Percentiles rank a stretch among this genome's conserved stretches.
These are phyloP conservation scores for Tuber umbilicatum DNA, from an alignment of 495 filamentous ascomycete species.

Conservation along the genomic window DNA sequence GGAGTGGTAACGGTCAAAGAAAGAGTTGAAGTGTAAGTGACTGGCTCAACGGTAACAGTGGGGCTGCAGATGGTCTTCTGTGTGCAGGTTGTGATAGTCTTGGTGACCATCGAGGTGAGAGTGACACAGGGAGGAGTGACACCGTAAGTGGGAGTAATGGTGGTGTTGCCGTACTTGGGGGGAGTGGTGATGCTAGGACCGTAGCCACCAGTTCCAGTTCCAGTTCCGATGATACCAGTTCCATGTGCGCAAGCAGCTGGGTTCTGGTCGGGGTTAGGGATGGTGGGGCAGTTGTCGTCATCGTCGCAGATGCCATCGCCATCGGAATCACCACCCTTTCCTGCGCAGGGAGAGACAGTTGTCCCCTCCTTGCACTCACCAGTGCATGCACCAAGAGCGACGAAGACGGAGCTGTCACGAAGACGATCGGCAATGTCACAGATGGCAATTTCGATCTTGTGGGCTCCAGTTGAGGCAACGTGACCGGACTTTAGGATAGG, in stretches of 20 bases:
- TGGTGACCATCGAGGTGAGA: conserved; percentile 28
- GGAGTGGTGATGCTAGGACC: not conserved
- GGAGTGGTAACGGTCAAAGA: conserved; percentile 31
- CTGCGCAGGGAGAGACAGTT: conserved; percentile 4
- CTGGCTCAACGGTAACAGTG: conserved; percentile 23
- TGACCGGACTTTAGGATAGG: conserved; percentile 22
- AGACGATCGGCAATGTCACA: conserved; percentile 30
- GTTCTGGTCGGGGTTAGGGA: not conserved
- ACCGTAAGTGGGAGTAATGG: not conserved
- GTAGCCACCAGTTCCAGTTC: not conserved
- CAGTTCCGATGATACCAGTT: not conserved
- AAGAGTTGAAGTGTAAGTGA: conserved; percentile 29
- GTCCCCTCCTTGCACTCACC: conserved; percentile 24
- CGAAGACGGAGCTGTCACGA: conserved; percentile 32
- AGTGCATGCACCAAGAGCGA: conserved; percentile 24
- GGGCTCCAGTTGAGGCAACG: conserved; percentile 10
- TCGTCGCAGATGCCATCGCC: conserved; percentile 4
- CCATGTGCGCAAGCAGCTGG: not conserved
- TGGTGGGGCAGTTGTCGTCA: conserved; percentile 1
- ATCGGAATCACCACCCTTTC: conserved; percentile 1
- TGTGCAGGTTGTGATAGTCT: conserved; percentile 26
- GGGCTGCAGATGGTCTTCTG: conserved; percentile 13
- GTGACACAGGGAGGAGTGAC: conserved; percentile 27
- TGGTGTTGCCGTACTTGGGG: not conserved
- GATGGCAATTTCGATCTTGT: conserved; percentile 35